Base-by-base conservation (phyloP, 441 rosid genomes). In the California macrophylla region DNA sequence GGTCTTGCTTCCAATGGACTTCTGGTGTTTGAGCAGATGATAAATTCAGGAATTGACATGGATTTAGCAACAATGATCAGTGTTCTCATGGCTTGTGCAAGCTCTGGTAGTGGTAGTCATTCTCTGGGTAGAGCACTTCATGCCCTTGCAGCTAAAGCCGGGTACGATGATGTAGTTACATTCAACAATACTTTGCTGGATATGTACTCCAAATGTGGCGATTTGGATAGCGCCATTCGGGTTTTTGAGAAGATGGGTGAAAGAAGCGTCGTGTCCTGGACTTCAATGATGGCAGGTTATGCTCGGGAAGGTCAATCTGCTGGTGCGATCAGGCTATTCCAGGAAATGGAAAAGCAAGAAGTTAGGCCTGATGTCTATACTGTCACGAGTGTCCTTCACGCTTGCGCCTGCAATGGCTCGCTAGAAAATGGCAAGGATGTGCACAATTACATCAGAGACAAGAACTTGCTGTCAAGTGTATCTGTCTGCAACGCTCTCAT, bases 211-310 rank as follows among this genome's bases (percentile, higher is more conserved):
- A 87, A 87, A 67, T 90, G 85, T 50, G 83, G 85, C 29, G 85
- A 79, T 74, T 63, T 83, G 4, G 79, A 79, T 24, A 72, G 77
- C 70, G 86, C 89, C 8, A 63, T 68, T 21, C 71, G 20, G 58
- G 90, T 87, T 72, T 90, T 90, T 69, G 76, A 29, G 21, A 72
- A 72, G 73, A 84, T 82, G 84, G 75, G 56, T 32, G 82, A 82
- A 56, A 80, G 70, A 78, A 84, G 68, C 81, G 83, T 84, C 50
- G 93, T 86, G 68, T 82, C 93, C 0, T 90, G 87, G 77, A 90
- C 91, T 78, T 82, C 88, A 0, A 76, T 88, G 90, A 86, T 90
- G 64, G 84, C 87, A 67, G 92, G 88, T 74, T 88, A 86, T 72
- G 83, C 86, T 69, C 82, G 89, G 45, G 82, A 81, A 78, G 87